Evolutionary conservation across 2,329 filamentous ascomycete genomes (phyloP).

Genomic region (Colletotrichum simmondsii): DNA sequence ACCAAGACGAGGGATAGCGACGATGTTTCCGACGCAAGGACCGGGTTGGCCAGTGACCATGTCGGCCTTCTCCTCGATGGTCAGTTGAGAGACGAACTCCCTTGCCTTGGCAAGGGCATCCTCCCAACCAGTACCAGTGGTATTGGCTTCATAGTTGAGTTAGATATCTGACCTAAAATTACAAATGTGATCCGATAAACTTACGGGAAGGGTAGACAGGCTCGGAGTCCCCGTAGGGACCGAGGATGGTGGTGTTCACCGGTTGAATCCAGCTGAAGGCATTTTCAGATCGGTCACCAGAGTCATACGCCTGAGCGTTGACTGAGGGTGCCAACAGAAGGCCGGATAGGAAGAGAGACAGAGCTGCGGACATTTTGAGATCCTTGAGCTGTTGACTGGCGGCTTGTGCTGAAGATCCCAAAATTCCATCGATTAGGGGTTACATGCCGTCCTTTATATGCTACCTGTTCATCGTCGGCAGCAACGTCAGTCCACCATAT

Average conservation of each 20-base stretch:
- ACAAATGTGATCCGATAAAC: slow-evolving; percentile 29
- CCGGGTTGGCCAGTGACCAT: slow-evolving; percentile 48
- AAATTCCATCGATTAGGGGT: not conserved
- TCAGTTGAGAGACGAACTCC: slow-evolving; percentile 43
- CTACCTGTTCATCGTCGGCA: not conserved
- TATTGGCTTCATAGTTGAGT: slow-evolving; percentile 43
- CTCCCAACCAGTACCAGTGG: slow-evolving; percentile 49
- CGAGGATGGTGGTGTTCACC: slow-evolving; percentile 52
- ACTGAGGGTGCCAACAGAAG: slow-evolving; percentile 43
- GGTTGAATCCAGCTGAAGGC: slow-evolving; percentile 53
- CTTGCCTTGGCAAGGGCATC: slow-evolving; percentile 49
- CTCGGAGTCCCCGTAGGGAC: slow-evolving; percentile 51
- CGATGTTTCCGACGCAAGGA: slow-evolving; percentile 48
- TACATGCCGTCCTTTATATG: slow-evolving; percentile 20
- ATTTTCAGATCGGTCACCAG: slow-evolving; percentile 38
- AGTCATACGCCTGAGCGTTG: slow-evolving; percentile 41
- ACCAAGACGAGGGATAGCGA: slow-evolving; percentile 51
- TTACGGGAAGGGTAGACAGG: slow-evolving; percentile 50
- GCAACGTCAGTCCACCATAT: slow-evolving; percentile 9
- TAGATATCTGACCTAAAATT: slow-evolving; percentile 17
- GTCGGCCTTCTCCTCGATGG: slow-evolving; percentile 43
- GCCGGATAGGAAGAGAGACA: slow-evolving; percentile 59
- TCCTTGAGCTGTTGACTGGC: slow-evolving; percentile 19
- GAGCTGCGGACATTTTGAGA: slow-evolving; percentile 35
- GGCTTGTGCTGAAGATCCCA: slow-evolving; percentile 26